A percentile compares a stretch with the other conserved stretches of the same genome.
phyloP scores from a whole-genome alignment of 441 rosid genomes.

The Manihot esculenta region DNA sequence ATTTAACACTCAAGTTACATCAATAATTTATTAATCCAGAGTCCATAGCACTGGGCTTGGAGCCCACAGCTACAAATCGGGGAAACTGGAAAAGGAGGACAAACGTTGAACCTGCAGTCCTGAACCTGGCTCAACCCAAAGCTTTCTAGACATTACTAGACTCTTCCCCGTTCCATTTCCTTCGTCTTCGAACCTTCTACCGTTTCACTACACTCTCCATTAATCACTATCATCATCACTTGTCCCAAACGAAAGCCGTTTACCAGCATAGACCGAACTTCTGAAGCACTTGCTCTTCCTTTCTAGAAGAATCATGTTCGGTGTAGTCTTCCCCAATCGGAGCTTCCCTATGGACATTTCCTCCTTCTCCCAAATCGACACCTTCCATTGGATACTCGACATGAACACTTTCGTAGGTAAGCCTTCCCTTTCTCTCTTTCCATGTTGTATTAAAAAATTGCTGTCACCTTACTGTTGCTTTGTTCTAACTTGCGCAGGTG shows the following conservation, averaged over 20 bases:
- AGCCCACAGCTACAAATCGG: neutral
- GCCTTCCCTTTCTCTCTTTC: neutral
- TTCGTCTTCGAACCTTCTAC: neutral
- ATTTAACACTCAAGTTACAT: too few species aligned
- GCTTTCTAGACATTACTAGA: neutral
- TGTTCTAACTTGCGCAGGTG: slow-evolving; percentile 40
- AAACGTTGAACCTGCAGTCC: too few species aligned
- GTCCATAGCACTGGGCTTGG: neutral
- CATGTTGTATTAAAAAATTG: too few species aligned
- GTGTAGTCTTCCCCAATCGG: slow-evolving; percentile 90
- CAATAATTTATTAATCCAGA: neutral
- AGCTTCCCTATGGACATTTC: slow-evolving; percentile 95
- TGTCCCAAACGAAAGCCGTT: neutral
- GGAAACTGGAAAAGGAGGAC: too few species aligned
- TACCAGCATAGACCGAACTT: too few species aligned
- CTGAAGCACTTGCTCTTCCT: neutral
- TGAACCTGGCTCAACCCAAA: too few species aligned
- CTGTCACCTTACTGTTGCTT: neutral
- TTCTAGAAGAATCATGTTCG: slow-evolving; percentile 51
- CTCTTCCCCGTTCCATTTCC: neutral
- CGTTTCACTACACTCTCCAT: neutral
- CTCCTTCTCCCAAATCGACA: slow-evolving; percentile 81
- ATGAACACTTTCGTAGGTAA: slow-evolving; percentile 94
- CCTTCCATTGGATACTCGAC: slow-evolving; percentile 91
- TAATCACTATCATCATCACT: neutral